Conservation (phyloP, 768 basidiomycete genomes). For the Pleurotus platypus region DNA sequence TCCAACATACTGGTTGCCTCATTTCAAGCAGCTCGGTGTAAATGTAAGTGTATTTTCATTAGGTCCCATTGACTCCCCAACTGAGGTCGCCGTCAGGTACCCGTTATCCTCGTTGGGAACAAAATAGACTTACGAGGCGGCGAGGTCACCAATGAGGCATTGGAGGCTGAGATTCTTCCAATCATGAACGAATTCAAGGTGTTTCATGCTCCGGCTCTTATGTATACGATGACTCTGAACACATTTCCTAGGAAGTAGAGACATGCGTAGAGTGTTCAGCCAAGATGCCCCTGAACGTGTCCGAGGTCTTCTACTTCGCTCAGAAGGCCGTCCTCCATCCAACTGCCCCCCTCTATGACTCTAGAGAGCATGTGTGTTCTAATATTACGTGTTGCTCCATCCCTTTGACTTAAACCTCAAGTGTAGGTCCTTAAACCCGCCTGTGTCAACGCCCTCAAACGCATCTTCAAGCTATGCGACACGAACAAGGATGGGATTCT, state of each 20-base stretch:
- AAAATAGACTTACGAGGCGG: conserved; percentile 96
- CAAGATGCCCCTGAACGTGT: conserved; percentile 84
- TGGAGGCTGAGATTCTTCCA: conserved; percentile 93
- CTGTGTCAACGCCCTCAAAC: conserved; percentile 79
- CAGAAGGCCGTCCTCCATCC: conserved; percentile 98
- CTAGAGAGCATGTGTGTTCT: conserved; percentile 79
- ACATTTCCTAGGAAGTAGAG: conserved; percentile 79
- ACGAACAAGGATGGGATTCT: conserved; percentile 91
- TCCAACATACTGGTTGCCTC: conserved; percentile 96
- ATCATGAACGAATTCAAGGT: conserved; percentile 99
- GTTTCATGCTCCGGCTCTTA: conserved; percentile 13
- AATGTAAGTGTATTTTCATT: conserved; percentile 55
- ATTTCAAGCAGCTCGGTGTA: conserved; percentile 91
- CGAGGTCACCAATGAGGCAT: conserved; percentile 87
- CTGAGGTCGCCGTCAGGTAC: conserved; percentile 54
- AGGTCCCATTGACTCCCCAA: background rate
- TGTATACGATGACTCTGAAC: conserved; percentile 10
- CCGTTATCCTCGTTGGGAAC: conserved; percentile 96
- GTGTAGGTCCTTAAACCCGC: conserved; percentile 85
- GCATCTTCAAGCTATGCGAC: conserved; percentile 97
- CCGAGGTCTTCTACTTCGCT: conserved; percentile 97
- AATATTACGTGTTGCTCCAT: conserved; percentile 3
- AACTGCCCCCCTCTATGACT: conserved; percentile 95
- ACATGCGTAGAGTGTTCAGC: conserved; percentile 99
- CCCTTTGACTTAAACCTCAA: conserved; percentile 9